A percentile compares a stretch with the other conserved stretches of the same genome.
These are phyloP conservation scores for Phytophthora foliorum DNA, from an alignment of 352 stramenopile species.

Conservation along the genomic window DNA sequence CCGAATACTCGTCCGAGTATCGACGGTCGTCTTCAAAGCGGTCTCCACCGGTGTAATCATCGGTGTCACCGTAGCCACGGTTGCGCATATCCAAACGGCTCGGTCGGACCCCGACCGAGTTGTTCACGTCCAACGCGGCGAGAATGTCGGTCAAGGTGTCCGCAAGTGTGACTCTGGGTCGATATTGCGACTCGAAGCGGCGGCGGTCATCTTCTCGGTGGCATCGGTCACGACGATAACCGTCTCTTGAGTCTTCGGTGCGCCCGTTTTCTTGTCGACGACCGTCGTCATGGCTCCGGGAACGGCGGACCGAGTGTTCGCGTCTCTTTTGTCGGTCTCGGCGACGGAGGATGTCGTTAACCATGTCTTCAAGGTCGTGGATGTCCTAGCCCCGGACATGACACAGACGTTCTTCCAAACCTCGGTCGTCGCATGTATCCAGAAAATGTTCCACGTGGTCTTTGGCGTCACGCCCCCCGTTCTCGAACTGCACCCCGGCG, in stretches of 20 bases:
- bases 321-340: background rate
- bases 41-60: too few relatives aligned
- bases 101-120: background rate
- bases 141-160: background rate
- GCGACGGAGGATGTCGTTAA: background rate
- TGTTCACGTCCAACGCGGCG: background rate
- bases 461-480: too few relatives aligned
- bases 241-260: background rate
- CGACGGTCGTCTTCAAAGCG: too few relatives aligned
- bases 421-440: too few relatives aligned
- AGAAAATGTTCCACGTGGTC: too few relatives aligned
- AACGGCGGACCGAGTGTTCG: background rate
- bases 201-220: background rate
- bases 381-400: background rate
- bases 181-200: background rate
- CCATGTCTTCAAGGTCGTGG: background rate
- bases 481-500: too few relatives aligned
- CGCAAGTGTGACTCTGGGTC: too few relatives aligned
- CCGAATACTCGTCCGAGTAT: too few relatives aligned
- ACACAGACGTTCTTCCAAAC: background rate
- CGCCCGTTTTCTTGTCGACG: too few relatives aligned
- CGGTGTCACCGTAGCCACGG: background rate
- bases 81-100: background rate
- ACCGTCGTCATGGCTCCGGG: too few relatives aligned
- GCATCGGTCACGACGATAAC: background rate